Evolutionary conservation across 805 yeast genomes (phyloP).

Genomic region (Metschnikowia vanudenii): DNA sequence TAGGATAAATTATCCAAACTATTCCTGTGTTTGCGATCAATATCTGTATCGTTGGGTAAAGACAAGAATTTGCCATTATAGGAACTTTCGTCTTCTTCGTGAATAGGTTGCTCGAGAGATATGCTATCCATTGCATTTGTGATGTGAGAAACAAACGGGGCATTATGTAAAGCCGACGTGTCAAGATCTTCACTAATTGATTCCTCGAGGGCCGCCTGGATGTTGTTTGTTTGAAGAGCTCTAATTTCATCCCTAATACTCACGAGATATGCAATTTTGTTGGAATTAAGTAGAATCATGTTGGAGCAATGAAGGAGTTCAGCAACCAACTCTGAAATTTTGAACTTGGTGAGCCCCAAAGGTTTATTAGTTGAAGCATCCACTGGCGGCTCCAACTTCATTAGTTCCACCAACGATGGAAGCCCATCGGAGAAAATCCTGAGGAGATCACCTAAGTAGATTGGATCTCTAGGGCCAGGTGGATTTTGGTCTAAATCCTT

Average conservation of each 20-base stretch:
- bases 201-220: slow-evolving; percentile 42
- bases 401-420: slow-evolving; percentile 58
- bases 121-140: slow-evolving; percentile 39
- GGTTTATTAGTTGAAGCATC: slow-evolving; percentile 38
- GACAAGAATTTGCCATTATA: not conserved
- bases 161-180: not conserved
- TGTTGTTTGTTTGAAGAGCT: slow-evolving; percentile 37
- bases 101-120: slow-evolving; percentile 35
- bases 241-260: slow-evolving; percentile 68
- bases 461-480: slow-evolving; percentile 89
- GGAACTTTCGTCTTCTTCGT: not conserved
- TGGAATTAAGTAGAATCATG: slow-evolving; percentile 86
- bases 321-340: slow-evolving; percentile 88
- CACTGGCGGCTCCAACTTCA: slow-evolving; percentile 38
- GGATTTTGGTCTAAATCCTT: slow-evolving; percentile 75
- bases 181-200: slow-evolving; percentile 14
- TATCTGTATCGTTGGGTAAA: slow-evolving; percentile 12
- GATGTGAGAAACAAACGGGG: slow-evolving; percentile 25
- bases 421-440: slow-evolving; percentile 72
- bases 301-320: slow-evolving; percentile 96
- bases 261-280: slow-evolving; percentile 65
- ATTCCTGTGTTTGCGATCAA: slow-evolving; percentile 19
- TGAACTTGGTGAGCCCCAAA: slow-evolving; percentile 87
- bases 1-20: slow-evolving; percentile 26
- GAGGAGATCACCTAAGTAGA: slow-evolving; percentile 84